These are phyloP conservation scores for Coniochaeta sp. DNA, from an alignment of 2,329 filamentous ascomycete genomes.

Conservation along the genomic window DNA sequence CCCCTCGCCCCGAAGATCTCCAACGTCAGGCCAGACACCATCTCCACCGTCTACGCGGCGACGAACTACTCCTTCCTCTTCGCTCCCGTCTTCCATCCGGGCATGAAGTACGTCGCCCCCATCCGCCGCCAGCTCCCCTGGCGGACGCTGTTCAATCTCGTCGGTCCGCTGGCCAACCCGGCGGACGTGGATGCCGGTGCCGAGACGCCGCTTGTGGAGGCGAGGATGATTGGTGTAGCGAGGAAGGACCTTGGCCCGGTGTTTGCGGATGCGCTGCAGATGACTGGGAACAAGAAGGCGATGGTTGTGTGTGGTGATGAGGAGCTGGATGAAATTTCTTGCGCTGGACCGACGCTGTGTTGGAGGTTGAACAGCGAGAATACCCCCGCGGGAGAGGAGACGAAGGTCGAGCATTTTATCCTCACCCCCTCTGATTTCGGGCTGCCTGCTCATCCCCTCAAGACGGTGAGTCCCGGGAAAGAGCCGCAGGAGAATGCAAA, in stretches of 20 bases:
- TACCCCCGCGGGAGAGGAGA: constrained; percentile 26
- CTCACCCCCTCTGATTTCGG: constrained; percentile 85
- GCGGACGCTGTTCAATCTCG: constrained; percentile 94
- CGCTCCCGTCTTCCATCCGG: constrained; percentile 92
- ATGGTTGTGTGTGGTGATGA: constrained; percentile 90
- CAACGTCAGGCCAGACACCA: constrained; percentile 64
- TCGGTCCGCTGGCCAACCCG: constrained; percentile 88
- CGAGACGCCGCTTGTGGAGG: constrained; percentile 57
- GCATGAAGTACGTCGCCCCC: constrained; percentile 82
- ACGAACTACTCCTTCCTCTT: constrained; percentile 95
- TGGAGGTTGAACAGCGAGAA: constrained; percentile 63
- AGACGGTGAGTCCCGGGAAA: constrained; percentile 75
- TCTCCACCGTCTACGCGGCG: constrained; percentile 65
- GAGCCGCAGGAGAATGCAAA: constrained; percentile 80
- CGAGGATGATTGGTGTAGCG: constrained; percentile 87
- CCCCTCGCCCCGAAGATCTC: constrained; percentile 68
- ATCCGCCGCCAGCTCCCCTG: constrained; percentile 85
- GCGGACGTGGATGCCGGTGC: constrained; percentile 51
- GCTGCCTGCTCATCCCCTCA: constrained; percentile 64
- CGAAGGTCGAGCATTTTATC: constrained; percentile 68
- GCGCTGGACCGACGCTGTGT: constrained; percentile 80
- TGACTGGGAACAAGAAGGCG: constrained; percentile 73
- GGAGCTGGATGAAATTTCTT: constrained; percentile 92
- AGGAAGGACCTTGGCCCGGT: constrained; percentile 79
- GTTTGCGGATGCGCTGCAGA: constrained; percentile 76